A percentile compares a stretch with the other conserved stretches of the same genome.
These are phyloP conservation scores for Aristolochia contorta DNA, from an alignment of 164 flowering plant species.

Conservation along the genomic window DNA sequence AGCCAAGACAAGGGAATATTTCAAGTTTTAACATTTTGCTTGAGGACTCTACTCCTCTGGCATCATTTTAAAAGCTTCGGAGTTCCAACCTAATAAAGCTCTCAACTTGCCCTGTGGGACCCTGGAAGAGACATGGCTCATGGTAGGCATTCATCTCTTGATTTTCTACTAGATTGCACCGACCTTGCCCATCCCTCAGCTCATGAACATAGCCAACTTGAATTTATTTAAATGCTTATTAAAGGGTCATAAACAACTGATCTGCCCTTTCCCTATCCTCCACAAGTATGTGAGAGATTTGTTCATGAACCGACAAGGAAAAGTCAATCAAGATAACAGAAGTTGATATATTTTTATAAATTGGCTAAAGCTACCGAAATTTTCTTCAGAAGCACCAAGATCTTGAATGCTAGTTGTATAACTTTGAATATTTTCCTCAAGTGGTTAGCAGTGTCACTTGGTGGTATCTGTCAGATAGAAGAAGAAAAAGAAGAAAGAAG, in stretches of 20 bases:
- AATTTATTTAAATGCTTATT: not conserved
- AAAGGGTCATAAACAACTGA: not conserved
- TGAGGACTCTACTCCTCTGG: not conserved
- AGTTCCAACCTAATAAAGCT: not conserved
- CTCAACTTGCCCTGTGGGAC: conserved; percentile 2
- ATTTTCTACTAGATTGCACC: not conserved
- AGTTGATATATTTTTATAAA: no score
- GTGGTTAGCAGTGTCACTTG: not conserved
- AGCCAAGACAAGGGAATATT: no score
- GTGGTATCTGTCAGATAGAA: not conserved
- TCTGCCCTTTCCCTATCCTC: not conserved
- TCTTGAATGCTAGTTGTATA: no score
- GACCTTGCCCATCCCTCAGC: conserved; percentile 1
- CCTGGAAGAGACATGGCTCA: conserved; percentile 8
- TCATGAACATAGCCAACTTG: conserved; percentile 5
- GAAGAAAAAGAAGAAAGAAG: not conserved
- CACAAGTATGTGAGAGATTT: not conserved
- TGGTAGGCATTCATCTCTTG: conserved; percentile 7
- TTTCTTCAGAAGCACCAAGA: no score
- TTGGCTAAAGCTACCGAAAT: no score
- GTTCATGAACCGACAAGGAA: not conserved
- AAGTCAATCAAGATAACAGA: not conserved
- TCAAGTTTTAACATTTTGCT: not conserved
- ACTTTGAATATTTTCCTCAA: not conserved
- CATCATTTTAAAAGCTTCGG: not conserved